These are phyloP conservation scores for Boletellus ananas DNA, from an alignment of 768 basidiomycete species.

Conservation along the genomic window DNA sequence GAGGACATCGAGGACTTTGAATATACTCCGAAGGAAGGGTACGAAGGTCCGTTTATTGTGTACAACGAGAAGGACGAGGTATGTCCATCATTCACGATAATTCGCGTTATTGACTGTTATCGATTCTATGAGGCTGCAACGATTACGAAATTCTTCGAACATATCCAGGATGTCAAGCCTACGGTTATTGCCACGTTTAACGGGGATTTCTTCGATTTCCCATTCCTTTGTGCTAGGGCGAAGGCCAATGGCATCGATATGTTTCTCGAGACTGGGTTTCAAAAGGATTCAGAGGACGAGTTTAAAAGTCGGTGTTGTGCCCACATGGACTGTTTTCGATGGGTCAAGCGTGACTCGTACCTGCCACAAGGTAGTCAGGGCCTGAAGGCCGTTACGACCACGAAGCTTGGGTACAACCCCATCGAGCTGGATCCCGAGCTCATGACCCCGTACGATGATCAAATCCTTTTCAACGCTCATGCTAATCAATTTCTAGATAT, in stretches of 20 bases:
- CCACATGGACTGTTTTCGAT: slow-evolving; percentile 99
- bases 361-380: slow-evolving; percentile 98
- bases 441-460: slow-evolving; percentile 87
- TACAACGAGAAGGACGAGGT: slow-evolving; percentile 96
- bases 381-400: slow-evolving; percentile 94
- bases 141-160: slow-evolving; percentile 86
- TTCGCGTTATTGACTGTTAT: neutral
- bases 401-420: slow-evolving; percentile 94
- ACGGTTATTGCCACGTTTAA: slow-evolving; percentile 99
- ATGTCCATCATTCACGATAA: slow-evolving; percentile 10
- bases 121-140: slow-evolving; percentile 59
- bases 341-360: slow-evolving; percentile 99
- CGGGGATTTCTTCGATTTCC: slow-evolving; percentile 99
- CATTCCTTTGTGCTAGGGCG: slow-evolving; percentile 85
- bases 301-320: slow-evolving; percentile 90
- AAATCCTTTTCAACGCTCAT: neutral
- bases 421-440: slow-evolving; percentile 97
- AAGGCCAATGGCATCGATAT: slow-evolving; percentile 92
- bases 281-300: slow-evolving; percentile 88
- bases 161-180: slow-evolving; percentile 89
- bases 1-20: slow-evolving; percentile 99
- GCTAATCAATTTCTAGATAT: slow-evolving; percentile 52
- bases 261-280: slow-evolving; percentile 92
- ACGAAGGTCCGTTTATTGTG: slow-evolving; percentile 92
- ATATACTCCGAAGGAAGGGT: slow-evolving; percentile 97